phyloP scores from a whole-genome alignment of 2,329 filamentous ascomycete genomes.

The Colletotrichum noveboracense region DNA sequence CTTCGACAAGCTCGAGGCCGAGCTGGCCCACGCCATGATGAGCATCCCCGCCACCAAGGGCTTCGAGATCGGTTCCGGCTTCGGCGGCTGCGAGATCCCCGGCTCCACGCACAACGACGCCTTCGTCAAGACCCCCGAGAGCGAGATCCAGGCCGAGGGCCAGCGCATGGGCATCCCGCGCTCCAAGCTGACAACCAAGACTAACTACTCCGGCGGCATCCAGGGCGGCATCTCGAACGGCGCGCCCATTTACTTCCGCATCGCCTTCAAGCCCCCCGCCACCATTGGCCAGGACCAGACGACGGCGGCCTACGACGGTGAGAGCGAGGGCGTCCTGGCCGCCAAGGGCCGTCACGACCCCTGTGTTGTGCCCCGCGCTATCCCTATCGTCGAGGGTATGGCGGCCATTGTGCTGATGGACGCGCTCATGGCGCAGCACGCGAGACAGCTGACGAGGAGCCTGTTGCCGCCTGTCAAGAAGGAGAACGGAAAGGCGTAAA shows the following conservation, averaged over 20 bases:
- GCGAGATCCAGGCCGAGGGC: conserved; percentile 35
- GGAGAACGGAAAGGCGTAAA: conserved; percentile 4
- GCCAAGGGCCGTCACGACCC: conserved; percentile 96
- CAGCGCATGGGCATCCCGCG: conserved; percentile 49
- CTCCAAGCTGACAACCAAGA: conserved; percentile 80
- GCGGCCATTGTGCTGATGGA: conserved; percentile 87
- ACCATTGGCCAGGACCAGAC: conserved; percentile 90
- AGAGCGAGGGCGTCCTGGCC: conserved; percentile 74
- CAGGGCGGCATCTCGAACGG: conserved; percentile 97
- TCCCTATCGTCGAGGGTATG: conserved; percentile 93
- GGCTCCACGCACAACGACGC: conserved; percentile 93
- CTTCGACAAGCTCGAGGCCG: conserved; percentile 95
- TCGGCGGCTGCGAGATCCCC: conserved; percentile 82
- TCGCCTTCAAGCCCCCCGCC: conserved; percentile 93
- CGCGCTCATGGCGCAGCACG: conserved; percentile 82
- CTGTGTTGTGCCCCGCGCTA: conserved; percentile 86
- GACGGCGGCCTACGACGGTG: conserved; percentile 80
- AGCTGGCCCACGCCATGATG: conserved; percentile 91
- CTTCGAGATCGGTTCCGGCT: conserved; percentile 94
- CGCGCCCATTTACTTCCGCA: conserved; percentile 90
- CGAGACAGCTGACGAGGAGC: conserved; percentile 41
- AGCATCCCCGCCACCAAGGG: conserved; percentile 94
- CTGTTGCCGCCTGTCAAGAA: conserved; percentile 20
- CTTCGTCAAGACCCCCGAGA: conserved; percentile 67
- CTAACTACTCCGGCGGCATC: conserved; percentile 94